Evolutionary conservation across 1,284 basidiomycete genomes (phyloP).

Genomic region (Trichosporon asahii): DNA sequence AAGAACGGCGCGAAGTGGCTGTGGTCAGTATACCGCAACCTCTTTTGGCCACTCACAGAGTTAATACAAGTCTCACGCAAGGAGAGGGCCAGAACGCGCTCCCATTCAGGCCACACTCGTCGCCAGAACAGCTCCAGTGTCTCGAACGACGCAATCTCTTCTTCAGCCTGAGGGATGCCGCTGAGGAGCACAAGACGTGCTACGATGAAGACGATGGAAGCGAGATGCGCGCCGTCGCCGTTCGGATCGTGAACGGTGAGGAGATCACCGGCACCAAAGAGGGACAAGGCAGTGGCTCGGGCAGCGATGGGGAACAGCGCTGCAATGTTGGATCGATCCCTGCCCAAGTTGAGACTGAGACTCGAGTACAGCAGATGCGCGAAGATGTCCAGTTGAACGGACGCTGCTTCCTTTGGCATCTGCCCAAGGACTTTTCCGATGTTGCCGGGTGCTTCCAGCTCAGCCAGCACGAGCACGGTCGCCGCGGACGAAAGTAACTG

Average conservation of each 20-base stretch:
- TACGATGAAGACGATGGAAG: slow-evolving; percentile 32
- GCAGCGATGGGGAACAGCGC: slow-evolving; percentile 39
- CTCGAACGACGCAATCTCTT: slow-evolving; percentile 15
- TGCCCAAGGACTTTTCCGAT: slow-evolving; percentile 21
- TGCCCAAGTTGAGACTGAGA: slow-evolving; percentile 20
- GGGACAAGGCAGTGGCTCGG: slow-evolving; percentile 30
- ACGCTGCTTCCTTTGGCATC: slow-evolving; percentile 25
- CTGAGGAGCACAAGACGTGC: slow-evolving; percentile 25
- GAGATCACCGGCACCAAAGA: slow-evolving; percentile 36
- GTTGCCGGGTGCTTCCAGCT: slow-evolving; percentile 26
- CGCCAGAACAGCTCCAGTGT: slow-evolving; percentile 34
- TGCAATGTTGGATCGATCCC: slow-evolving; percentile 22
- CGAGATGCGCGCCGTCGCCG: slow-evolving; percentile 34
- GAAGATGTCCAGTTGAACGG: slow-evolving; percentile 32
- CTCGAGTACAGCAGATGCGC: slow-evolving; percentile 35
- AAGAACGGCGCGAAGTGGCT: slow-evolving; percentile 35
- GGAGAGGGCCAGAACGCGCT: slow-evolving; percentile 33
- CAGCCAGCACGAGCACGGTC: slow-evolving; percentile 31
- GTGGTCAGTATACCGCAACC: too few relatives aligned
- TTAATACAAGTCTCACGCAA: slow-evolving; percentile 34
- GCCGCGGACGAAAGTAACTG: slow-evolving; percentile 26
- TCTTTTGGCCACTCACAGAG: slow-evolving; percentile 30
- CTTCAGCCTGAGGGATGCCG: not conserved
- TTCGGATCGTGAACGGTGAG: slow-evolving; percentile 31
- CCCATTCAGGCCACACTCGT: slow-evolving; percentile 46